phyloP scores from a whole-genome alignment of 768 basidiomycete genomes.

The Phlegmacium glaucopus region DNA sequence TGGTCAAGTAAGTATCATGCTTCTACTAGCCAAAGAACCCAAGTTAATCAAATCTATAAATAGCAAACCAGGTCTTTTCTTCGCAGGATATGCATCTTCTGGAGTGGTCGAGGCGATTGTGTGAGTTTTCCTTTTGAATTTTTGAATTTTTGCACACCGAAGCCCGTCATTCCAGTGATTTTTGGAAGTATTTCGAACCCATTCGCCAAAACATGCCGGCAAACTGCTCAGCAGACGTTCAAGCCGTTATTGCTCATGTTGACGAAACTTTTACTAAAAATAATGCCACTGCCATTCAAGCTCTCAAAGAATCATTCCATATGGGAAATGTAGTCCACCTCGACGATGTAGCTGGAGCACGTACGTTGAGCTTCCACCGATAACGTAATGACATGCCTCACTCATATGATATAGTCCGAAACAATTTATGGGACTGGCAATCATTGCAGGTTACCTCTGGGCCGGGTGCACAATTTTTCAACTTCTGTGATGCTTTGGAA shows the following conservation, averaged over 20 bases:
- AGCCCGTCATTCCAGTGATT: conserved; percentile 35
- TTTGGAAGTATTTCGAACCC: conserved; percentile 74
- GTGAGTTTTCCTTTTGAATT: conserved; percentile 21
- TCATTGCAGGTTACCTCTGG: conserved; percentile 48
- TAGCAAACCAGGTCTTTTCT: conserved; percentile 62
- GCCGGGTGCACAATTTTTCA: conserved; percentile 43
- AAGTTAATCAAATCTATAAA: neutral
- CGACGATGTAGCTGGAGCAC: conserved; percentile 63
- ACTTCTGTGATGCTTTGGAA: conserved; percentile 68
- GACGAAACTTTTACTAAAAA: conserved; percentile 51
- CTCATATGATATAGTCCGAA: conserved; percentile 36
- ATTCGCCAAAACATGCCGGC: conserved; percentile 62
- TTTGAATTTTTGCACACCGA: neutral
- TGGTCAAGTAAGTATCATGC: conserved; percentile 52
- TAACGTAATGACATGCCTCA: neutral
- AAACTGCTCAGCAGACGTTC: conserved; percentile 73
- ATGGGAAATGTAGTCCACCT: conserved; percentile 53
- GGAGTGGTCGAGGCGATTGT: conserved; percentile 62
- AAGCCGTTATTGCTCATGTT: conserved; percentile 58
- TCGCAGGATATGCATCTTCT: conserved; percentile 64
- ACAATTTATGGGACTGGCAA: conserved; percentile 72
- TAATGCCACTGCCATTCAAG: conserved; percentile 44
- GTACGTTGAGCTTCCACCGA: conserved; percentile 26
- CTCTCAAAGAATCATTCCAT: conserved; percentile 57
- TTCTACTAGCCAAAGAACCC: neutral